phyloP scores from a whole-genome alignment of 202 grass and related monocot species.

The Schoenoplectus triqueter region DNA sequence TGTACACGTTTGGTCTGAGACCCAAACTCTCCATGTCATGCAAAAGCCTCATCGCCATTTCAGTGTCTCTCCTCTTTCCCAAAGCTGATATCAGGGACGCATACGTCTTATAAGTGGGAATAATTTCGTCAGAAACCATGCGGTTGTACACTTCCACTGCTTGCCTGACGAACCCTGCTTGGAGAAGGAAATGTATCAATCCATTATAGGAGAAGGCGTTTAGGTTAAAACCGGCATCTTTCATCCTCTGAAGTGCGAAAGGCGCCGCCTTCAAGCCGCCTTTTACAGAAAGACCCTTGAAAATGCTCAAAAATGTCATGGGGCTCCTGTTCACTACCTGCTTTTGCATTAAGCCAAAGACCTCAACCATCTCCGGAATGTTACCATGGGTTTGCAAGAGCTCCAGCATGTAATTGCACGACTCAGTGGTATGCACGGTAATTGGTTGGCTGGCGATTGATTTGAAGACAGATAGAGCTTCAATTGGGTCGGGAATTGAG shows the following conservation, averaged over 20 bases:
- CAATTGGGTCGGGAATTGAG: constrained; percentile 48
- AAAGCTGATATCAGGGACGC: constrained; percentile 73
- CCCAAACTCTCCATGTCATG: constrained; percentile 70
- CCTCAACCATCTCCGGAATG: constrained; percentile 66
- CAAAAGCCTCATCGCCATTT: constrained; percentile 65
- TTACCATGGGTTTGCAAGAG: constrained; percentile 59
- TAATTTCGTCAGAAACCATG: constrained; percentile 54
- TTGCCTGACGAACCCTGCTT: constrained; percentile 59
- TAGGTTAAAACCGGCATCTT: constrained; percentile 58
- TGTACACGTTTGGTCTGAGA: constrained; percentile 85
- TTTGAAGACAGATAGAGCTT: constrained; percentile 64
- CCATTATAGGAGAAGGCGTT: constrained; percentile 84
- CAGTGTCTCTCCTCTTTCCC: constrained; percentile 67
- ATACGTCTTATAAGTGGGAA: constrained; percentile 72
- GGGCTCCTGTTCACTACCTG: constrained; percentile 75
- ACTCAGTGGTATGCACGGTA: constrained; percentile 73
- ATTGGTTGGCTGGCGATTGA: constrained; percentile 52
- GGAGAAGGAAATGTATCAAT: constrained; percentile 77
- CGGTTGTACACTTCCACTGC: constrained; percentile 70
- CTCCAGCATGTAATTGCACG: constrained; percentile 93
- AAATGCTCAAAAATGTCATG: constrained; percentile 64
- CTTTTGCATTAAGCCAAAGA: constrained; percentile 95
- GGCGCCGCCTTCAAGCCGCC: constrained; percentile 72
- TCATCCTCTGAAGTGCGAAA: constrained; percentile 63
- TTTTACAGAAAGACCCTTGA: constrained; percentile 54